Evolutionary conservation across 805 yeast species (phyloP).

Genomic region (Tetrapisispora pingtungensis): DNA sequence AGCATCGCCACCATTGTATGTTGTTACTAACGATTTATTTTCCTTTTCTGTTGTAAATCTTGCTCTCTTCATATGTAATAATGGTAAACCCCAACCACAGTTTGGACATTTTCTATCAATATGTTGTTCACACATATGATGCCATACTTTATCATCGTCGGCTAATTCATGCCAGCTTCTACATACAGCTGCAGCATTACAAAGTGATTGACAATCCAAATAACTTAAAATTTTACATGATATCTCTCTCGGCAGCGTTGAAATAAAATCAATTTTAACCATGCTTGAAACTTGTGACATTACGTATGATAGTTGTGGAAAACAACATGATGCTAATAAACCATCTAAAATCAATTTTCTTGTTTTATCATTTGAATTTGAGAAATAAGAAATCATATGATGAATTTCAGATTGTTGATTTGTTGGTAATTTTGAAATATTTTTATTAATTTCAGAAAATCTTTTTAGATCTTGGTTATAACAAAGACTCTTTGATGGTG

Average conservation of each 20-base stretch:
- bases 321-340: constrained; percentile 79
- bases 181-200: constrained; percentile 89
- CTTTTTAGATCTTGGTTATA: constrained; percentile 21
- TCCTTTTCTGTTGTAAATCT: constrained; percentile 22
- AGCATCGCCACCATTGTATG: not conserved
- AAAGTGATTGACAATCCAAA: constrained; percentile 85
- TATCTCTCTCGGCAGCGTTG: constrained; percentile 77
- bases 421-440: constrained; percentile 40
- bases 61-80: constrained; percentile 78
- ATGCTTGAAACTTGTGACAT: constrained; percentile 69
- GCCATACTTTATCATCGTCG: constrained; percentile 96
- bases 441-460: constrained; percentile 23
- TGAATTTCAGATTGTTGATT: constrained; percentile 65
- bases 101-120: constrained; percentile 95
- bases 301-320: constrained; percentile 84
- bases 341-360: constrained; percentile 75
- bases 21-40: not conserved
- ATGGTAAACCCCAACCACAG: constrained; percentile 98
- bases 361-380: constrained; percentile 60
- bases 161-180: constrained; percentile 81
- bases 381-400: constrained; percentile 74
- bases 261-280: constrained; percentile 80
- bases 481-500: constrained; percentile 20
- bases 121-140: constrained; percentile 96
- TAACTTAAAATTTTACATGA: constrained; percentile 78